These are phyloP conservation scores for Eucalyptus erythrocorys DNA, from an alignment of 345 rosid genomes.

Conservation along the genomic window DNA sequence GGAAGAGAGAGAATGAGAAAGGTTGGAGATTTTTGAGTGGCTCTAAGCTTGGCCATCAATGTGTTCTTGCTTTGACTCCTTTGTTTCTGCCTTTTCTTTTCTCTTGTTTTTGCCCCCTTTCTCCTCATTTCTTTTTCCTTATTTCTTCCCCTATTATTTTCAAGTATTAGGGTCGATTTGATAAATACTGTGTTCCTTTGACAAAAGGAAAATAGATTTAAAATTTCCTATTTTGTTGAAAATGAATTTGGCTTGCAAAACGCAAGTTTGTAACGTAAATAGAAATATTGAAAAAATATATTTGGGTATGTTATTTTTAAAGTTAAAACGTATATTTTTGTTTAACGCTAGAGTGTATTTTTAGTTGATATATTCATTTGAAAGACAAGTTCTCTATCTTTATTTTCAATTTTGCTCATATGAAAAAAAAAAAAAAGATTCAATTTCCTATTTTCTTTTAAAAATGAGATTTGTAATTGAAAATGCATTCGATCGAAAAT, in stretches of 20 bases:
- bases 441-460: not conserved
- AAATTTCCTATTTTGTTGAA: not conserved
- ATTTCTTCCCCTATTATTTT: not conserved
- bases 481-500: not conserved
- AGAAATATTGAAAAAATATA: not conserved
- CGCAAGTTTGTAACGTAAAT: not conserved
- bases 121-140: not conserved
- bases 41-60: constrained; percentile 25
- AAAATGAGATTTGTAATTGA: not conserved
- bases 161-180: not conserved
- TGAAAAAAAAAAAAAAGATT: not conserved
- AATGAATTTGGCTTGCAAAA: not conserved
- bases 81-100: not conserved
- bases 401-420: fast-evolving
- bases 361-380: not conserved
- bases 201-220: not conserved
- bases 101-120: no score
- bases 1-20: not conserved
- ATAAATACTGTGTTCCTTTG: not conserved
- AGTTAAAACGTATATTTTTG: fast-evolving
- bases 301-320: not conserved
- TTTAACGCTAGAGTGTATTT: fast-evolving
- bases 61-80: not conserved
- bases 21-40: constrained; percentile 31
- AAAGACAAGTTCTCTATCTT: not conserved